These are phyloP conservation scores for Lepidium sativum DNA, from an alignment of 345 rosid species.

Conservation along the genomic window DNA sequence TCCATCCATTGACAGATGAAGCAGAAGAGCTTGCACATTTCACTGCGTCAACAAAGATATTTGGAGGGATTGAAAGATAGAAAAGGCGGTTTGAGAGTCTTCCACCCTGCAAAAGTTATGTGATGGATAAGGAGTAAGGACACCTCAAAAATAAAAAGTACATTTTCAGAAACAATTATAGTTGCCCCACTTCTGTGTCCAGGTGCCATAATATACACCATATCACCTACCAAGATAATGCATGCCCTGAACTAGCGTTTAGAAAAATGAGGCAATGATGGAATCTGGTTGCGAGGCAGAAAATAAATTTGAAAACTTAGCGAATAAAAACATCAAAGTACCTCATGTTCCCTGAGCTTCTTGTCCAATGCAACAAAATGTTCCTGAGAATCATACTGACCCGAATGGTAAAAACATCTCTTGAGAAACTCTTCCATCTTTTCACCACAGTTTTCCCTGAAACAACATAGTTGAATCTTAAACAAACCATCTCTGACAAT, in stretches of 20 bases:
- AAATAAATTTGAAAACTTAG: neutral
- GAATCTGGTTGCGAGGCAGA: neutral
- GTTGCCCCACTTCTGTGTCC: neutral
- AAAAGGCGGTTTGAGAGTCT: too few relatives aligned
- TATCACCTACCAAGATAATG: neutral
- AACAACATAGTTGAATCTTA: neutral
- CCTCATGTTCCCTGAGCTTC: conserved; percentile 90
- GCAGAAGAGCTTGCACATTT: conserved; percentile 85
- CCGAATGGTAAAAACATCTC: conserved; percentile 92
- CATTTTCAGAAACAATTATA: neutral
- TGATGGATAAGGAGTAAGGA: neutral
- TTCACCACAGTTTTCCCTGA: conserved; percentile 81
- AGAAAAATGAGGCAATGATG: neutral
- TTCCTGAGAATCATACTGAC: too few relatives aligned
- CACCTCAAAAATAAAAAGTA: neutral
- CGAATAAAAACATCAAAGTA: conserved; percentile 23
- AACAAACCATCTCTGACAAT: neutral
- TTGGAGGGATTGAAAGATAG: conserved; percentile 92
- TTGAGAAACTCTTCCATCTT: conserved; percentile 93
- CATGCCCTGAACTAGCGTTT: neutral
- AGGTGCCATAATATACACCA: neutral
- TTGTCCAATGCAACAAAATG: conserved; percentile 69
- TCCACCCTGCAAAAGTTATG: conserved; percentile 47
- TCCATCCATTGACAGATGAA: conserved; percentile 90
- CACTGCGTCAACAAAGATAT: conserved; percentile 85